Base-by-base conservation (phyloP, 257 asterid species). In the Solanum clarkiae region DNA sequence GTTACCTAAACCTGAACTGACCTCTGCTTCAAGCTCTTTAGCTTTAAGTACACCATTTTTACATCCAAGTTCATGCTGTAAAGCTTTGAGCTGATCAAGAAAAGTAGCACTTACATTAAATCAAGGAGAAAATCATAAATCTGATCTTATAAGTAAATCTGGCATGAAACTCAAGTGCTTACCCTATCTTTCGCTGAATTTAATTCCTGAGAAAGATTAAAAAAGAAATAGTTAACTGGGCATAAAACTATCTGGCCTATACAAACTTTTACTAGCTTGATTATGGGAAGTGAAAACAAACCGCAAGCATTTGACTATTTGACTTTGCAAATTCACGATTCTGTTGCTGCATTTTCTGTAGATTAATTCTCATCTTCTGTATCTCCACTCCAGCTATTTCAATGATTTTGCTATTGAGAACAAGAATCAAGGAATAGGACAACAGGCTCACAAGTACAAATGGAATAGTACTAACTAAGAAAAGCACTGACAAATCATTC, bases 21-120 rank as follows among this genome's bases (percentile, higher is more conserved):
- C 97, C 95, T 90, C 88, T 36, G 82, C 84, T 85, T 89, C 90
- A 75, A 87, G 51, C 26, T 86, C 82, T 65, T 88, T 90, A 22
- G 92, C 93, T 83, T 80, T 91, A 86, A 93, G 90, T 83, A 94
- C 70, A 80, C 91, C 92, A 86, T 83, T 91, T 90, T 59, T 91
- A 89, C 94, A 92, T 62, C 92, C 94, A 68, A 94, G 95, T 88
- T 91, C 97, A 84, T 93, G 95, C 59, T 92, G 94, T 40, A 94
- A 79, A 84, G 89, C 85, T 91, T 87, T 94, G 65, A 92, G 92
- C 87, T 87, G 87, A 22, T 42, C 84, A 85, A 18, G 11, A 51
- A 44, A 51, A 44, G 85, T 66, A 66, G 63, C 14, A 53, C 36
- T 66, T n/a, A 80, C 54, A 66, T 62, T 65, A 84, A 80, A 54